Conservation (phyloP, 495 filamentous ascomycete species). For the Paragyromitra xinjiangensis region DNA sequence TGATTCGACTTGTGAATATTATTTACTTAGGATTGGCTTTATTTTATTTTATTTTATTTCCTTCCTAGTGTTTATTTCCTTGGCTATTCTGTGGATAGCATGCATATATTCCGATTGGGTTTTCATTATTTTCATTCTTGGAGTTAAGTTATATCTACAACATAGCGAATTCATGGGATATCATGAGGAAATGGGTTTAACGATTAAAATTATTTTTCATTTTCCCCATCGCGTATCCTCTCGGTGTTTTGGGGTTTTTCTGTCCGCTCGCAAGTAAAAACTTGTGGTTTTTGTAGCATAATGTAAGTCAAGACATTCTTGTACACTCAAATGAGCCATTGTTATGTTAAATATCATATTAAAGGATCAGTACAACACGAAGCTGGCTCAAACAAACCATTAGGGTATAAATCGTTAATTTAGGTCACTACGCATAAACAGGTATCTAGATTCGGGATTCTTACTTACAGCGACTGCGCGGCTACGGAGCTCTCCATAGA, state of each 20-base stretch:
- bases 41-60: neutral
- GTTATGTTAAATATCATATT: too few species aligned
- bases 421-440: too few species aligned
- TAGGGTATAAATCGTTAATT: too few species aligned
- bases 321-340: too few species aligned
- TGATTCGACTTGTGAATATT: conserved; percentile 37
- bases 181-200: conserved; percentile 5
- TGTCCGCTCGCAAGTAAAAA: too few species aligned
- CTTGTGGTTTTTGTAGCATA: too few species aligned
- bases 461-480: too few species aligned
- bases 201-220: neutral
- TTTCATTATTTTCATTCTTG: neutral
- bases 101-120: neutral
- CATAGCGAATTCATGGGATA: neutral
- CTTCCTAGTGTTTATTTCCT: conserved; percentile 13
- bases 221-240: neutral
- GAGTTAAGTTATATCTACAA: conserved; percentile 17
- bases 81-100: neutral
- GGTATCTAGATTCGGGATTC: too few species aligned
- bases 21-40: neutral
- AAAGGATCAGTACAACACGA: too few species aligned
- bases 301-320: too few species aligned
- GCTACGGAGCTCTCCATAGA: too few species aligned
- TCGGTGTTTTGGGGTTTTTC: neutral
- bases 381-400: too few species aligned